Base-by-base conservation (phyloP, 352 stramenopile genomes). In the Blastocystis sp. region DNA sequence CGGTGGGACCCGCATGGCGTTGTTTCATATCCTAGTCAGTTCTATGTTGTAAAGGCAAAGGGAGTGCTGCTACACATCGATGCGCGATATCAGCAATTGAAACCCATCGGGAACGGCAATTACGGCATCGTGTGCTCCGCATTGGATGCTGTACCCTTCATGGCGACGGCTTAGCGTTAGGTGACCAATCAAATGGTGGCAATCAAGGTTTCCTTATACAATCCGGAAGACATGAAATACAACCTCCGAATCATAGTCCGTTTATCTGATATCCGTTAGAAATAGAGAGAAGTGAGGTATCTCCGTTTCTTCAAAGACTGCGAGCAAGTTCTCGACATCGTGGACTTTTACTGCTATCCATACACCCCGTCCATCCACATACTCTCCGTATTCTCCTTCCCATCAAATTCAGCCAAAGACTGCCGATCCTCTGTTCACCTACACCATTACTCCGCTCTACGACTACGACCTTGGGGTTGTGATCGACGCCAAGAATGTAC, bases 331-430 rank as follows among this genome's bases (percentile, higher is more conserved):
- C 60, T 84, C 23, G 56, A 84, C 43, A 56, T 84, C 19, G 40
- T 84, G 11, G 74, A 84, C 48, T 84, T 67, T 19, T 84, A 84
- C 23, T 84, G 74, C 45, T 84, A 84, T 84, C 74, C 74, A 19
- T 84, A 84, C 61, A 41, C 56, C 14, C 52, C 17, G 21, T 62
- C 34, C 61, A 21, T 84, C 1, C 38, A 23, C 11, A 69, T 1
- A 17, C 21, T 74, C 21, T 34, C 41, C 9, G 7, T 1, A 21
- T 17, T 45, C 1, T 41, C 7, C 45, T 45, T 74, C 40, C 21
- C 11, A 17, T 19, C 48, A 17, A 14, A 7, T 56, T 41, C 21
- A 69, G 5, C 28, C 14, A 21, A 53, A 84, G 56, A 52, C 34
- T 9, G 21, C 34, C 23, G 23, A 45, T 1, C 10, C 64, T 10